Base-by-base conservation (phyloP, 805 yeast genomes). In the Gaillardinia entomophila region DNA sequence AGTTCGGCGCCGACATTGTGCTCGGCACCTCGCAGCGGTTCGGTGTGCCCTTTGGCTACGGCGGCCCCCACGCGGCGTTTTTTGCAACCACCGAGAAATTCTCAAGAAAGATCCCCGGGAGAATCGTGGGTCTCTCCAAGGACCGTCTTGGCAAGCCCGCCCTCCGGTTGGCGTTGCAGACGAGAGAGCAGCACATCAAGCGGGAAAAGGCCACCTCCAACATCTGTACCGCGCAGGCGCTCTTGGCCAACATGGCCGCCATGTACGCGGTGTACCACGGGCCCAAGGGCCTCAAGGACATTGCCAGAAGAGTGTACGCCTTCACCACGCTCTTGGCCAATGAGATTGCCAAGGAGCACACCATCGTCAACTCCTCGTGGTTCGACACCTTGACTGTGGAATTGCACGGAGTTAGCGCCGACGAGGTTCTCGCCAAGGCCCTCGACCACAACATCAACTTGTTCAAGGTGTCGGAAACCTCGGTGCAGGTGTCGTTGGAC, bases 31-130 rank as follows among this genome's bases (percentile, higher is more conserved):
- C 97, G 4, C 98, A 92, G 69, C 73, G 98, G 58, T 87, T 92
- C 48, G 98, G 98, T 51, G 97, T 90, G 25, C 97, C 98, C 34
- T 75, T 90, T 67, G 98, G 97, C 5, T 92, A 79, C 55, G 98
- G 98, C 51, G 98, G 98, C 14, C 98, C 98, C 3, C 98, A 92
- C 58, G 97, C 98, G 29, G 98, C 96, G 1, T 92, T 86, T 63
- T 89, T 92, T 48, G 86, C 97, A 6, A 95, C 90, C 26, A 71
- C 77, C n/a, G 76, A 79, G 38, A 72, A 77, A 35, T 71, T 82
- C 46, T 85, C 86, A 53, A 77, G 98, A 55, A 92, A 89, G 60
- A 87, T 92, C 57, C 98, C 98, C 2, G 98, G 98, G 27, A 76
- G 98, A 65, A 75, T 92, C 35, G 89, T 92, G 34, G 98, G 98